Evolutionary conservation across 371 early-diverging fungal genomes (phyloP), one percentile per base, ranked within the genome.

Genomic region (Lichtheimia corymbifera): DNA sequence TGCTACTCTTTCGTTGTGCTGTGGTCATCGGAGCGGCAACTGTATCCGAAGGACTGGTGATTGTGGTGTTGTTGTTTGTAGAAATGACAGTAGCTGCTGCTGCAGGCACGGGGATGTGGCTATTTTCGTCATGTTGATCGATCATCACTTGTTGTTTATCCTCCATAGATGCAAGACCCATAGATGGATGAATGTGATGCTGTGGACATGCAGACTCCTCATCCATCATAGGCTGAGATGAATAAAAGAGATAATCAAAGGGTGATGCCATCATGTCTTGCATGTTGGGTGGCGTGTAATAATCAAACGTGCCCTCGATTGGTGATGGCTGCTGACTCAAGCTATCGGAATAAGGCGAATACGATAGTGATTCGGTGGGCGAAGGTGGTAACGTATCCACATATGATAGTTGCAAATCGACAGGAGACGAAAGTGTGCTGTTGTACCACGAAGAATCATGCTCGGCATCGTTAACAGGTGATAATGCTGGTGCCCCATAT

Each of bases 301-400:
- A 56, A 9, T 56, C 57, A 20, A 56, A 56, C 1, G 57, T 17
- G 9, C 42, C 24, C 12, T 56, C 45, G 11, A 56, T 56, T 2
- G 57, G 57, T 15, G 57, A 56, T 20, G 57, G 57, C 28, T 56
- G 57, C 28, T 56, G 57, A 28, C 57, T 56, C 44, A 56, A 18
- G 12, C 45, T 56, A 9, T 56, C 57, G 45, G 57, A 56, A 42
- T 44, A 56, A 25, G 55, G 55, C 44, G 55, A 55, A 20, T 43
- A 55, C 6, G 54, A 17, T 14, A 35, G 42, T 12, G 57, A 56
- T 9, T 47, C 47, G 7, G 57, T 25, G 11, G 40, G 57, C 2
- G 57, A 56, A 45, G 42, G 57, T 43, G 57, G 42, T 13, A 56
- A 44, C 7, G n/a, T 47, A 22, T 47, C 45, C 13, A 18, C 45